These are phyloP conservation scores for Coemansia sp. DNA, from an alignment of 192 early-diverging fungal genomes.

Conservation along the genomic window DNA sequence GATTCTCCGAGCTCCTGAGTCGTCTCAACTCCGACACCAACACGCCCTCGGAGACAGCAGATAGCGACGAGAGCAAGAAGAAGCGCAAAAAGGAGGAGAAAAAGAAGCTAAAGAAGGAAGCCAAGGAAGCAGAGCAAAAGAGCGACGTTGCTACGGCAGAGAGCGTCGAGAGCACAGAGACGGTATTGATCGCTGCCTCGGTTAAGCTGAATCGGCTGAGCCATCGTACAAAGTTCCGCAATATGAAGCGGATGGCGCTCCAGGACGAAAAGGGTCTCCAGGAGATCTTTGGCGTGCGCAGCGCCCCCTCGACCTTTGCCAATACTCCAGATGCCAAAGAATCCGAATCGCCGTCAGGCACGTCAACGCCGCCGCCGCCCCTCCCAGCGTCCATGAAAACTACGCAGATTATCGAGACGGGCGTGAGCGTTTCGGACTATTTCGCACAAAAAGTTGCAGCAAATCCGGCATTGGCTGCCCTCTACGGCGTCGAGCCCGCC, in stretches of 20 bases:
- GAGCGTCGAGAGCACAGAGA: not conserved
- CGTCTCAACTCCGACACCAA: constrained; percentile 69
- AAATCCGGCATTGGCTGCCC: constrained; percentile 40
- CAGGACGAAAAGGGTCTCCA: constrained; percentile 47
- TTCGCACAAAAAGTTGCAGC: constrained; percentile 44
- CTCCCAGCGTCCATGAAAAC: not conserved
- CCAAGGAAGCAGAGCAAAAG: constrained; percentile 24
- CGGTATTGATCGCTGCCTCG: constrained; percentile 4
- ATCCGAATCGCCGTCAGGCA: constrained; percentile 4
- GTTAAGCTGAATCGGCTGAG: constrained; percentile 13
- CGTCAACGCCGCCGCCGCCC: constrained; percentile 2
- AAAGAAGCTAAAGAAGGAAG: constrained; percentile 16
- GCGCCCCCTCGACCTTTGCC: constrained; percentile 12
- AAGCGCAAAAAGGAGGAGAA: constrained; percentile 36
- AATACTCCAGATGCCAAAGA: constrained; percentile 14
- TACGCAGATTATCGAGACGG: constrained; percentile 16
- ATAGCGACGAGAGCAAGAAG: constrained; percentile 30
- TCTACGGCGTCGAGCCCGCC: constrained; percentile 17
- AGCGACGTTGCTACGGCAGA: not conserved
- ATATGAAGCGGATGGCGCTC: constrained; percentile 49
- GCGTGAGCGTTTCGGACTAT: constrained; percentile 40
- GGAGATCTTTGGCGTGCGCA: constrained; percentile 48
- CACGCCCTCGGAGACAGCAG: constrained; percentile 14
- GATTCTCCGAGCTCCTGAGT: constrained; percentile 77
- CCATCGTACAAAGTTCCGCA: constrained; percentile 43